Evolutionary conservation across 176 grass and related monocot species (phyloP), one percentile per base, ranked within the genome.

Genomic region (Typha latifolia): DNA sequence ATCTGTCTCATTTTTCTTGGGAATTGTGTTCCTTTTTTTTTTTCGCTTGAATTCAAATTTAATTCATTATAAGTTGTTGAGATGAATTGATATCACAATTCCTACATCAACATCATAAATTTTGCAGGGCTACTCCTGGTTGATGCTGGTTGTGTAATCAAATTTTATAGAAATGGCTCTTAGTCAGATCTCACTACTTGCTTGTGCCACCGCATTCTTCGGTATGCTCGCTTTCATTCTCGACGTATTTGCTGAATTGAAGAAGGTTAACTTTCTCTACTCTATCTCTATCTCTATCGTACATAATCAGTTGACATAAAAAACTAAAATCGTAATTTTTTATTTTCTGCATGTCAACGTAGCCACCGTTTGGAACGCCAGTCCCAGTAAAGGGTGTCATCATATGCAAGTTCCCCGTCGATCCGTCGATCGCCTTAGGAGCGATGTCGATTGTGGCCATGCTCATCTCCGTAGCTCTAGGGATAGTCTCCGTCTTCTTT

Each of bases 211-310:
- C 23, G 32, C 51, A 19, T 67, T 67, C 16, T 67, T 78, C 50
- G 78, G 89, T 29, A 9, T 88, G 47, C 78, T 92, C 48, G 82
- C 81, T 59, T 92, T 88, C 66, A 12, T 80, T 66, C 27, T 84
- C 66, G 68, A 48, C 70, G 61, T 91, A 52, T 1, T 75, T 23
- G 74, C 80, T 23, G 78, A 91, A 62, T 69, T 85, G 24, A 85
- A 82, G 53, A 92, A 92, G 76, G 84, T 91, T 34, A 61, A 1
- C 9, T 14, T 7, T n/a, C n/a, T 68, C 8, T 68, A 16, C 3
- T 20, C 63, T 29, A 26, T 52, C 3, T 20, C 63, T 29, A 26
- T 52, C 21, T 12, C 7, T 24, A 21, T 63, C 51, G 23, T 57
- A 78, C 49, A 69, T 12, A 19, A 34, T 32, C 15, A 3, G n/a